Evolutionary conservation across 1,139 yeast species (phyloP).

Genomic region (Nematodospora anomalae): DNA sequence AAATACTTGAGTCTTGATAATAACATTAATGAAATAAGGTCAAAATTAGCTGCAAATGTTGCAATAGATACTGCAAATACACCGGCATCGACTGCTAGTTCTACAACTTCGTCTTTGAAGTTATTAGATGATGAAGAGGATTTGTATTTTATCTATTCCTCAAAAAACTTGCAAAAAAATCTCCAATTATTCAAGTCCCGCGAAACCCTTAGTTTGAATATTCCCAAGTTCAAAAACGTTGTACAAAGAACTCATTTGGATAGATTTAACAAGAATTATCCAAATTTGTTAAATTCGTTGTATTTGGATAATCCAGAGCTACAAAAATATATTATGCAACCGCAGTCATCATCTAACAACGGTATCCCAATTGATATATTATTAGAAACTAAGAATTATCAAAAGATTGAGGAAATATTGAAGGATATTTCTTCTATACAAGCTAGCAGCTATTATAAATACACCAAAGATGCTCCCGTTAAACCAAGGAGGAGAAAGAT

Average conservation of each 20-base stretch:
- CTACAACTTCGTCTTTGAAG: constrained; percentile 9
- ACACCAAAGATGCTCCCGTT: constrained; percentile 22
- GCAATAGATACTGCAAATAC: constrained; percentile 2
- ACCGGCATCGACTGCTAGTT: constrained; percentile 1
- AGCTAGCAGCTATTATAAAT: constrained; percentile 39
- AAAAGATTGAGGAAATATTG: constrained; percentile 35
- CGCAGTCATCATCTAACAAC: constrained; percentile 16
- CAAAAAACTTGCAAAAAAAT: constrained; percentile 63
- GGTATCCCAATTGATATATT: constrained; percentile 43
- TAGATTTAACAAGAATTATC: constrained; percentile 38
- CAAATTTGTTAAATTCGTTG: constrained; percentile 41
- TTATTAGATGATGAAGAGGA: constrained; percentile 15
- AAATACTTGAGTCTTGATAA: constrained; percentile 52
- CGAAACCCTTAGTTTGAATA: constrained; percentile 70
- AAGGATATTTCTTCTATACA: constrained; percentile 51
- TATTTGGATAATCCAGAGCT: constrained; percentile 10
- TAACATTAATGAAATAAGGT: constrained; percentile 14
- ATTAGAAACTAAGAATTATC: constrained; percentile 26
- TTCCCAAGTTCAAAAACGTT: constrained; percentile 56
- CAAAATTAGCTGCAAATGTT: constrained; percentile 10
- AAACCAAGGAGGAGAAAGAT: constrained; percentile 53
- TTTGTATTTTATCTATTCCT: constrained; percentile 47
- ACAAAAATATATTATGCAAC: constrained; percentile 5
- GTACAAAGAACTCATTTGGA: constrained; percentile 56
- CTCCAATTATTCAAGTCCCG: constrained; percentile 74